These are phyloP conservation scores for Oidiodendron maius DNA, from an alignment of 495 filamentous ascomycete genomes.

Conservation along the genomic window DNA sequence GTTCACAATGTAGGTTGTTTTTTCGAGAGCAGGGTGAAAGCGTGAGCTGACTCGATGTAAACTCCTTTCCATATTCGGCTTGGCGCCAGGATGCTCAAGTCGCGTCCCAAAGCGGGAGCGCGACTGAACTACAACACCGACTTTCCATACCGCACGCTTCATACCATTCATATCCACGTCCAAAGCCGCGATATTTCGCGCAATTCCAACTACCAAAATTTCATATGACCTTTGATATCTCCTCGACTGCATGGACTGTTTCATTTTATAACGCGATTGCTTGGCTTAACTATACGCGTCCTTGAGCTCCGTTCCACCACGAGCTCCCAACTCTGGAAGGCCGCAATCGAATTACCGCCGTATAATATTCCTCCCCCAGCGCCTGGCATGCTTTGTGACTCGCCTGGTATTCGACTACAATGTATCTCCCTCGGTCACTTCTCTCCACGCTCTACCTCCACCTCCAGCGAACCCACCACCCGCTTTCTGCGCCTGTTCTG, in stretches of 20 bases:
- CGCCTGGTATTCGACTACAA: conserved; percentile 29
- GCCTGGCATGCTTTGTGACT: conserved; percentile 11
- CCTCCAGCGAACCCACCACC: conserved; percentile 73
- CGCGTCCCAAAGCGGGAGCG: conserved; percentile 1
- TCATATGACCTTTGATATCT: no score
- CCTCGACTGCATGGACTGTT: no score
- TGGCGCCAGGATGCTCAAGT: not conserved
- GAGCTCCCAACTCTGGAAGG: not conserved
- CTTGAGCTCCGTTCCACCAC: not conserved
- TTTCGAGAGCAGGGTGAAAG: no score
- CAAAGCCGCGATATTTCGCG: no score
- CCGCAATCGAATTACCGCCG: not conserved
- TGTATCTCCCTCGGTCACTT: conserved; percentile 91
- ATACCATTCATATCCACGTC: no score
- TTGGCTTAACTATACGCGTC: not conserved
- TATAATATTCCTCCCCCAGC: no score
- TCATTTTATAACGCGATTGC: conserved; percentile 1
- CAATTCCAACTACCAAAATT: no score
- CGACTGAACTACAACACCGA: not conserved
- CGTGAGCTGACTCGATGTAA: no score
- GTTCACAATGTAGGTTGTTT: no score
- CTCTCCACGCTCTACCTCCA: conserved; percentile 87
- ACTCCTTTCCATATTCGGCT: no score
- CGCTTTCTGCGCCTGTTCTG: conserved; percentile 82
- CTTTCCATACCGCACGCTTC: not conserved